Evolutionary conservation across 1,139 yeast species (phyloP), one percentile per base, ranked within the genome.

Genomic region (Lodderomyces elongisporus): DNA sequence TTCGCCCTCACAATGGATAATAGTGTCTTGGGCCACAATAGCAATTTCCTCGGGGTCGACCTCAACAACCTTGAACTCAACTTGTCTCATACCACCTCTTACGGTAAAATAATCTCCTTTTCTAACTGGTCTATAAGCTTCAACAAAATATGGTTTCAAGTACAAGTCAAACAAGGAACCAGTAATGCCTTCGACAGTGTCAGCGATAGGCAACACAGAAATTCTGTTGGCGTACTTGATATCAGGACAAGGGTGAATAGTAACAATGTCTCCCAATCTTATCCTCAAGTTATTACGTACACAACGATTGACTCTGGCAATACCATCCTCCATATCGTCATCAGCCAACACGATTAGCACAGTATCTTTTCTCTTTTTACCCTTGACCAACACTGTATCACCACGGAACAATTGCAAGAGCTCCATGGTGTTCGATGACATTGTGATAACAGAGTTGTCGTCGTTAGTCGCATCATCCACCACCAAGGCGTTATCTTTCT

Each of bases 51-150:
- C 87, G 7, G 99, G 98, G 56, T 93, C 99, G 37, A 91, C 95
- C 46, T 91, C 99, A 31, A 89, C 96, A 38, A 93, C 96, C 65
- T 91, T 93, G 68, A 91, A 91, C 62, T 91, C 98, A 30, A 91
- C 98, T 60, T 89, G 97, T 64, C 99, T 80, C 99, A 91, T 68
- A 59, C 97, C 96, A 53, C 98, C 99, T 58, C 98, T 79, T 22
- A 88, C 97, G 28, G 93, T 80, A 66, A 91, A 91, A 50, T 85
- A 83, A 56, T 91, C 99, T 45, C 97, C 97, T 60, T 89, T 91
- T 62, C 97, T 81, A 32, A 93, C 96, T 2, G 99, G 99, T 63
- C 99, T 80, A 66, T 91, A 91, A 37, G 98, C 97, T 66, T 91
- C 99, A 37, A 91, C 96, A 58, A 93, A 91, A 68, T 91, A 91